Evolutionary conservation across 1,284 basidiomycete species (phyloP).

Genomic region (Pseudomicrostroma phylloplanum): DNA sequence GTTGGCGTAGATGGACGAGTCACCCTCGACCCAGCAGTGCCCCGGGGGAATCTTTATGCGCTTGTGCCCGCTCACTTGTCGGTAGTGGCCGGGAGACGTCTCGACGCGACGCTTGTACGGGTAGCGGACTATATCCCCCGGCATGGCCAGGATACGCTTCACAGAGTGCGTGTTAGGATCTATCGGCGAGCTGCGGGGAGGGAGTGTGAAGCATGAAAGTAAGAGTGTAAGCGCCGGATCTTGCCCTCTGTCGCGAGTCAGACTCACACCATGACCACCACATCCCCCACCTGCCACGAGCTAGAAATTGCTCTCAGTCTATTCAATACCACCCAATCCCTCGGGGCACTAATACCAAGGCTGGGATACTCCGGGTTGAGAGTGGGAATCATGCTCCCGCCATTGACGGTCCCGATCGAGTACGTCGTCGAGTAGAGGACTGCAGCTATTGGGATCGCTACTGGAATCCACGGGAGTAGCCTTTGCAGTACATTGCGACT

Average conservation of each 20-base stretch:
- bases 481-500: neutral
- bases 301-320: neutral
- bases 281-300: neutral
- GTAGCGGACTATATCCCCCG: constrained; percentile 2
- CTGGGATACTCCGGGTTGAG: neutral
- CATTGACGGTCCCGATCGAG: neutral
- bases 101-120: neutral
- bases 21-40: constrained; percentile 6
- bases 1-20: neutral
- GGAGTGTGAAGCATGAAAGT: neutral
- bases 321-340: constrained; percentile 2
- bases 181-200: neutral
- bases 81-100: neutral
- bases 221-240: neutral
- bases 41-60: neutral
- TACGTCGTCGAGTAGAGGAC: neutral
- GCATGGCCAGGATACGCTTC: constrained; percentile 1
- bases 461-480: neutral
- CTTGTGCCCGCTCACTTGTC: neutral
- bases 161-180: neutral
- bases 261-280: constrained; percentile 1
- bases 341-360: neutral
- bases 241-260: neutral
- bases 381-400: neutral
- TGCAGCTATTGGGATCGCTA: neutral